Percentiles rank a stretch among this genome's conserved stretches.
These are phyloP conservation scores for Chimonanthus salicifolius DNA, from an alignment of 164 flowering plant species.

Conservation along the genomic window DNA sequence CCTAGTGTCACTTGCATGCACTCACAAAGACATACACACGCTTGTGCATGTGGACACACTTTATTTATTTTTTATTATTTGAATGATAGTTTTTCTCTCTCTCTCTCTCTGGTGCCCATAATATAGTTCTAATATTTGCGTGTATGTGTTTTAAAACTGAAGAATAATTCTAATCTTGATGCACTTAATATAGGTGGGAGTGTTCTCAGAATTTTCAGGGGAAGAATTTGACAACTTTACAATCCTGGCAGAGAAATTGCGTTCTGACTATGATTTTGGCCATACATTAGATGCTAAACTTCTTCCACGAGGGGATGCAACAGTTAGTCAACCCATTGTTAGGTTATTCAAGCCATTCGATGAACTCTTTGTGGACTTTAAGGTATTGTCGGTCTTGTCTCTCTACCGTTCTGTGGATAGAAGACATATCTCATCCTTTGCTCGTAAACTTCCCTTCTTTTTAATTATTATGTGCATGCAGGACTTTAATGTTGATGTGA, in stretches of 20 bases:
- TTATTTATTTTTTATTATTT: no score
- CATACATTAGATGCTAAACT: slow-evolving; percentile 77
- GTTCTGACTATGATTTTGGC: slow-evolving; percentile 79
- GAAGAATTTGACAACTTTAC: slow-evolving; percentile 69
- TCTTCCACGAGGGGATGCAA: slow-evolving; percentile 77
- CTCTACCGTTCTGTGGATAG: not conserved
- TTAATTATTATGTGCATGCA: slow-evolving; percentile 16
- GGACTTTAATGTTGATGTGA: slow-evolving; percentile 63
- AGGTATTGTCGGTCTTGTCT: slow-evolving; percentile 43
- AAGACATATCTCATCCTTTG: not conserved
- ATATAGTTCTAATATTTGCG: not conserved
- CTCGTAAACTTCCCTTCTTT: not conserved
- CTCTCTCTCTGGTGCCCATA: no score
- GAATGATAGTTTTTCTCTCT: no score
- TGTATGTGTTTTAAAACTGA: not conserved
- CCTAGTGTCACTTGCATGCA: not conserved
- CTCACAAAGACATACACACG: no score
- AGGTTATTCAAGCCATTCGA: slow-evolving; percentile 93
- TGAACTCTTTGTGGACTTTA: slow-evolving; percentile 72
- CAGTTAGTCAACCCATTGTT: slow-evolving; percentile 55
- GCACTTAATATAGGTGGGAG: slow-evolving; percentile 54
- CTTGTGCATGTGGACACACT: no score
- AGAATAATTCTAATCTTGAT: not conserved
- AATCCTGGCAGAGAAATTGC: slow-evolving; percentile 61
- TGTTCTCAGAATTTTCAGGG: slow-evolving; percentile 79